Conservation (phyloP, 345 rosid genomes). For the Jatropha curcas region DNA sequence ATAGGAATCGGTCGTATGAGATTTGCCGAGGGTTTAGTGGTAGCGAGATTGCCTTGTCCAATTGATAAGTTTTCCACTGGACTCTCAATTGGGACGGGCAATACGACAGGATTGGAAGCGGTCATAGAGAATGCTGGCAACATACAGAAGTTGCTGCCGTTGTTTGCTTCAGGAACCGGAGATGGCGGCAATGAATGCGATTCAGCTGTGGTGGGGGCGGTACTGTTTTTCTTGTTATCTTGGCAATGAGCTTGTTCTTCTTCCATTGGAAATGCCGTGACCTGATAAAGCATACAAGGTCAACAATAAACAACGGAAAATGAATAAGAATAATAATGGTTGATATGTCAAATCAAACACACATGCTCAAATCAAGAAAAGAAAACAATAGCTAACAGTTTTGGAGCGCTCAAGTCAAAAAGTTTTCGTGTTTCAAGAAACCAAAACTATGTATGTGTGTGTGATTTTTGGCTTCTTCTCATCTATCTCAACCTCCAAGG, state of each 20-base stretch:
- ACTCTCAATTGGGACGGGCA: slow-evolving; percentile 35
- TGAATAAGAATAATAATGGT: too few species aligned
- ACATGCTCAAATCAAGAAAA: background rate
- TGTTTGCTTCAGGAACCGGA: slow-evolving; percentile 33
- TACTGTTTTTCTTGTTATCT: slow-evolving; percentile 25
- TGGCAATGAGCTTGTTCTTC: slow-evolving; percentile 41
- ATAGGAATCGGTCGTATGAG: slow-evolving; percentile 34
- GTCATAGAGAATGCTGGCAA: slow-evolving; percentile 39
- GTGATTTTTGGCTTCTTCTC: background rate
- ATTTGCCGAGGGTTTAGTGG: slow-evolving; percentile 27
- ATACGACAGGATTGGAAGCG: slow-evolving; percentile 25
- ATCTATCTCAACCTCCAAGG: background rate
- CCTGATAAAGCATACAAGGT: slow-evolving; percentile 37
- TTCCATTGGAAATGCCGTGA: slow-evolving; percentile 53
- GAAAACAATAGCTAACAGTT: background rate
- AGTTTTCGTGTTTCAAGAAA: background rate
- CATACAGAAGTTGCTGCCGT: slow-evolving; percentile 27
- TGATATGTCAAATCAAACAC: background rate
- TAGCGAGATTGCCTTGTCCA: slow-evolving; percentile 22
- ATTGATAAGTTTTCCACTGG: slow-evolving; percentile 35
- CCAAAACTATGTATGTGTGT: background rate
- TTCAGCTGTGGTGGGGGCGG: background rate
- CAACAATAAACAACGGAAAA: background rate
- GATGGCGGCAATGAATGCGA: slow-evolving; percentile 29
- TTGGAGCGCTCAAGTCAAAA: background rate